Evolutionary conservation across 2,329 filamentous ascomycete species (phyloP).

Genomic region (Trichoderma sp.): DNA sequence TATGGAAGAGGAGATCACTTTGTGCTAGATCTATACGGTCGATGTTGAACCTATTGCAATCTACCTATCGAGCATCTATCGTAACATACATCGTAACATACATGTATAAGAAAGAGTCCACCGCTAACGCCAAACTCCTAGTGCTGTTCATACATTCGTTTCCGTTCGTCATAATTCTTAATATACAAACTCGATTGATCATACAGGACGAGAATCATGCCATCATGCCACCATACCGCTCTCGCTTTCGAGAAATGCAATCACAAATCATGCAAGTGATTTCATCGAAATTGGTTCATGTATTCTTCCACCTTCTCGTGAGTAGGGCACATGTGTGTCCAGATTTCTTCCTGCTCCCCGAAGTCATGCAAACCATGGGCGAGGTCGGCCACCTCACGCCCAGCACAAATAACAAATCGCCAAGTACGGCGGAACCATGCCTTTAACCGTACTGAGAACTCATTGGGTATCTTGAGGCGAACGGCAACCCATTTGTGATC

Average conservation of each 20-base stretch:
- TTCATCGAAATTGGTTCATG: constrained; percentile 9
- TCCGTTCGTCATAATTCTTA: not conserved
- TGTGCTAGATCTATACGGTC: not conserved
- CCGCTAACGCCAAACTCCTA: not conserved
- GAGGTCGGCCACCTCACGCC: constrained; percentile 19
- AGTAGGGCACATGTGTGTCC: constrained; percentile 26
- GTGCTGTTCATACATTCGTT: not conserved
- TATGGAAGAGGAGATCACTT: not conserved
- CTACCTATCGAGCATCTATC: not conserved
- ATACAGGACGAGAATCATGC: not conserved
- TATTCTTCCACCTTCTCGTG: constrained; percentile 8
- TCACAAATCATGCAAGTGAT: not conserved
- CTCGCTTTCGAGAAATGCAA: not conserved
- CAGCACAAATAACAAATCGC: constrained; percentile 11
- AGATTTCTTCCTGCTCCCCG: constrained; percentile 25
- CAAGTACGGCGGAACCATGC: constrained; percentile 42
- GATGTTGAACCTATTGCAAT: not conserved
- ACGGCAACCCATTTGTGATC: constrained; percentile 57
- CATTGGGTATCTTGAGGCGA: constrained; percentile 55
- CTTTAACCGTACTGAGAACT: constrained; percentile 50
- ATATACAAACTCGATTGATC: not conserved
- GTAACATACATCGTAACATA: no score
- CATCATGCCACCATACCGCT: not conserved
- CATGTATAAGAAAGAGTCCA: no score
- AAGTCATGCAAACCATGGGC: constrained; percentile 24